Evolutionary conservation across 2,329 filamentous ascomycete species (phyloP), one percentile per base, ranked within the genome.

Genomic region (Periconia sp.): DNA sequence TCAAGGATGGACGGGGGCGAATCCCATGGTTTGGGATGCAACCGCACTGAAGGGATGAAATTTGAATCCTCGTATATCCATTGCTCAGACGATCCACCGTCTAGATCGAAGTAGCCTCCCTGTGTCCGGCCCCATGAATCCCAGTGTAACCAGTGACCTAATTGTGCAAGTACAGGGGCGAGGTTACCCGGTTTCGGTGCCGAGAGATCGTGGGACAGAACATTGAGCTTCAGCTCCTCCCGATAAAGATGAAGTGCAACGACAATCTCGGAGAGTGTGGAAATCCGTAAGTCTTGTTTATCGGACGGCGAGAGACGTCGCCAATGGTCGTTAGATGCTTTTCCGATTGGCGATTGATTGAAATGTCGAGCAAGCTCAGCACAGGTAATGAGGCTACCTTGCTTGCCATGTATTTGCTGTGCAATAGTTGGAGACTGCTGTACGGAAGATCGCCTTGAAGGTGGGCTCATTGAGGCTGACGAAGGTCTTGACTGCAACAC

Each of bases 201-300:
- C 9, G 75, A 70, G n/a, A 71, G 65, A 49, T 80, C 76, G n/a
- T 72, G 70, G 31, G 76, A 75, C 40, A 76, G 72, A 3, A 85
- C 80, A 48, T 89, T 83, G 2, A 99, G 79, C 63, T 95, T 97
- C 50, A 88, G 80, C 65, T 99, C 94, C 66, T 99, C 92, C 0
- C 88, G 80, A n/a, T 95, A 75, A 3, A 97, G 76, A 71, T 99
- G 94, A 10, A 99, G 75, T 1, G 83, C 87, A 26, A 85, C 75
- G 52, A 95, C 75, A 25, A 92, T 80, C 18, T 37, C 88, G 78
- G 59, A 88, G 81, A 63, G 86, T 74, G 23, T 87, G 78, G 40
- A 84, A 72, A 60, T 78, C 12, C 66, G 62, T 13, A 69, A 43
- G 26, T 69, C 67, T 44, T 66, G 60, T 36, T 63, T 63, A 18